phyloP scores from a whole-genome alignment of 306 rosid species.

The Vachellia collinsii region DNA sequence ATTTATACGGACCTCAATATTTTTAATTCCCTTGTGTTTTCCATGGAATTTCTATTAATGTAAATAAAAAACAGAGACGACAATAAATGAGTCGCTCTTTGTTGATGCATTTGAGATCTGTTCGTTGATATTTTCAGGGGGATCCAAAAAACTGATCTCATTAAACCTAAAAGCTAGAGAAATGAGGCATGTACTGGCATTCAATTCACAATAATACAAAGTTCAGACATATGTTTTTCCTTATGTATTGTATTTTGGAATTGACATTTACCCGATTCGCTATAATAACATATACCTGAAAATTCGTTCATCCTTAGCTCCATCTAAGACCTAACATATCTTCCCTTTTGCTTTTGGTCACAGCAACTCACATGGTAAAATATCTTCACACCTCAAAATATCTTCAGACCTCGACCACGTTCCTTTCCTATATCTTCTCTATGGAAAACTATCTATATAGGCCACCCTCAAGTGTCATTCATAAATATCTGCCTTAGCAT shows the following conservation, averaged over 20 bases:
- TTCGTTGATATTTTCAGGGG: neutral
- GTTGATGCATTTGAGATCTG: neutral
- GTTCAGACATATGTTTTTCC: conserved; percentile 8
- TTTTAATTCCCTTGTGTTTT: neutral
- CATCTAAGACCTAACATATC: conserved; percentile 61
- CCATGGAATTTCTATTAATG: neutral
- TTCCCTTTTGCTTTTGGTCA: conserved; percentile 46
- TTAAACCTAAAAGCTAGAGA: neutral
- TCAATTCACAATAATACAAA: neutral
- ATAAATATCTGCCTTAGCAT: conserved; percentile 44
- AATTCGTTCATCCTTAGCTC: conserved; percentile 61
- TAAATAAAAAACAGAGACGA: neutral
- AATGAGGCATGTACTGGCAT: neutral
- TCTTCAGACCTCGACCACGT: conserved; percentile 43
- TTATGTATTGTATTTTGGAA: conserved; percentile 38
- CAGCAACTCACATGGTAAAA: conserved; percentile 63
- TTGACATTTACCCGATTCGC: conserved; percentile 66
- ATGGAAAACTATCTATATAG: conserved; percentile 43
- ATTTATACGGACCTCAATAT: neutral
- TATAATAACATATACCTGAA: conserved; percentile 71
- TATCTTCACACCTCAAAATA: neutral
- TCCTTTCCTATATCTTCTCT: conserved; percentile 39
- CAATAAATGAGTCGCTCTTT: neutral
- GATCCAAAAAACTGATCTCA: neutral
- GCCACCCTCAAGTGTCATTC: conserved; percentile 37